A percentile compares a stretch with the other conserved stretches of the same genome.
Evolutionary conservation across 2,329 filamentous ascomycete species (phyloP).

Genomic region (Ceratocystiopsis minuta): DNA sequence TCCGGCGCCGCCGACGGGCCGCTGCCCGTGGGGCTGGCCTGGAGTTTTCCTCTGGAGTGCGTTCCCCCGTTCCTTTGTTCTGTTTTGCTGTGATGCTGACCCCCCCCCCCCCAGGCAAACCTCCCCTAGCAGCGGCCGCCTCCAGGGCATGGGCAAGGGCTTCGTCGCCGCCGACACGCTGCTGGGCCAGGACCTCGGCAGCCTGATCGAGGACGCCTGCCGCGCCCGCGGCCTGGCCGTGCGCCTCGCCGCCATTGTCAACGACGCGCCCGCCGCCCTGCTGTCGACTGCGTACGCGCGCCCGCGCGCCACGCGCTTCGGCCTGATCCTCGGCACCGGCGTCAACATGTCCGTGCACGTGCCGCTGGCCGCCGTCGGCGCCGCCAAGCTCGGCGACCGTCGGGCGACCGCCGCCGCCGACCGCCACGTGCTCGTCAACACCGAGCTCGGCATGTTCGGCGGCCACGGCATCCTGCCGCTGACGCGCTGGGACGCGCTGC

Average conservation of each 20-base stretch:
- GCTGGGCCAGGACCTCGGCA: constrained; percentile 39
- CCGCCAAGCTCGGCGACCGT: constrained; percentile 36
- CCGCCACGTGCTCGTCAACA: constrained; percentile 47
- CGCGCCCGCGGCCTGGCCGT: constrained; percentile 31
- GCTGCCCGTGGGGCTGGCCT: constrained; percentile 43
- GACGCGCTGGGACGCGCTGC: constrained; percentile 40
- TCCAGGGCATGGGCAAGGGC: constrained; percentile 48
- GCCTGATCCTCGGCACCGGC: constrained; percentile 49
- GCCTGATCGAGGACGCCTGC: constrained; percentile 38
- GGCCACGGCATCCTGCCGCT: constrained; percentile 33
- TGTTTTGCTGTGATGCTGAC: not conserved
- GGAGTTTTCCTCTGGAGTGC: constrained; percentile 57
- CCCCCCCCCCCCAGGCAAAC: constrained; percentile 32
- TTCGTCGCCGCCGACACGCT: constrained; percentile 41
- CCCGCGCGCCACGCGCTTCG: constrained; percentile 36
- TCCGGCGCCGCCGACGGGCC: constrained; percentile 19
- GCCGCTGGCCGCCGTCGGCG: constrained; percentile 36
- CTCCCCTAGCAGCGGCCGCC: constrained; percentile 38
- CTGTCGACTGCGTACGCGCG: constrained; percentile 45
- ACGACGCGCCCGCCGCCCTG: constrained; percentile 49
- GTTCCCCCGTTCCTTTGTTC: not conserved
- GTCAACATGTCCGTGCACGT: constrained; percentile 48
- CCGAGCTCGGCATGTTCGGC: constrained; percentile 50
- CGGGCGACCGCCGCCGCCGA: constrained; percentile 24
- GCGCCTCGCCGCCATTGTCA: constrained; percentile 41